Evolutionary conservation across 495 filamentous ascomycete genomes (phyloP).

Genomic region (Alectoria sarmentosa): DNA sequence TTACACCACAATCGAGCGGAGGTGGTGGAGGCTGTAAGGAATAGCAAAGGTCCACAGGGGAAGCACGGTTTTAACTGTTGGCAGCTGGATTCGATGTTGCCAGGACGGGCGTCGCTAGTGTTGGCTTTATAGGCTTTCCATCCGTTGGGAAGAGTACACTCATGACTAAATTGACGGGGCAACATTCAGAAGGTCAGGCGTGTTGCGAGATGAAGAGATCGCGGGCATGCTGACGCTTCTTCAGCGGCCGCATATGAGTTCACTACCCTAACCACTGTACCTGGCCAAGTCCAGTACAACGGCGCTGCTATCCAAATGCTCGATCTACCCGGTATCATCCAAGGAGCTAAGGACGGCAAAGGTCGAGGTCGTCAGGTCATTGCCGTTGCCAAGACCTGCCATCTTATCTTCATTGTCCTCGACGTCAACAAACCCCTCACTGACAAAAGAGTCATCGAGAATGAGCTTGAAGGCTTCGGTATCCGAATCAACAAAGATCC

Average conservation of each 20-base stretch:
- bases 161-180: constrained; percentile 89
- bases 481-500: constrained; percentile 97
- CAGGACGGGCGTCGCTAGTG: constrained; percentile 91
- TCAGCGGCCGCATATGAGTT: constrained; percentile 92
- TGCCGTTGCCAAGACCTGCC: constrained; percentile 96
- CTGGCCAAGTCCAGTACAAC: constrained; percentile 94
- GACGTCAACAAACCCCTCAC: constrained; percentile 98
- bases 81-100: constrained; percentile 94
- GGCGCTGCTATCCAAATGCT: constrained; percentile 98
- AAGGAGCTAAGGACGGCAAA: constrained; percentile 97
- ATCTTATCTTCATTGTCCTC: constrained; percentile 96
- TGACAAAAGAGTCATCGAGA: constrained; percentile 94
- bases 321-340: constrained; percentile 96
- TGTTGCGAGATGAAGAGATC: not conserved
- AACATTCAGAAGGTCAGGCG: constrained; percentile 76
- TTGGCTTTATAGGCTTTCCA: constrained; percentile 74
- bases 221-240: constrained; percentile 4
- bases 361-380: constrained; percentile 98
- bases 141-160: constrained; percentile 97
- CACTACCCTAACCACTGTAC: constrained; percentile 94
- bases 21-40: constrained; percentile 70
- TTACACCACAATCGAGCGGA: constrained; percentile 75
- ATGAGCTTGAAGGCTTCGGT: constrained; percentile 95
- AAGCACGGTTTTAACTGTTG: constrained; percentile 3
- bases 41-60: not conserved